Conservation (phyloP, 2,329 filamentous ascomycete genomes). For the Aspergillus sp. region DNA sequence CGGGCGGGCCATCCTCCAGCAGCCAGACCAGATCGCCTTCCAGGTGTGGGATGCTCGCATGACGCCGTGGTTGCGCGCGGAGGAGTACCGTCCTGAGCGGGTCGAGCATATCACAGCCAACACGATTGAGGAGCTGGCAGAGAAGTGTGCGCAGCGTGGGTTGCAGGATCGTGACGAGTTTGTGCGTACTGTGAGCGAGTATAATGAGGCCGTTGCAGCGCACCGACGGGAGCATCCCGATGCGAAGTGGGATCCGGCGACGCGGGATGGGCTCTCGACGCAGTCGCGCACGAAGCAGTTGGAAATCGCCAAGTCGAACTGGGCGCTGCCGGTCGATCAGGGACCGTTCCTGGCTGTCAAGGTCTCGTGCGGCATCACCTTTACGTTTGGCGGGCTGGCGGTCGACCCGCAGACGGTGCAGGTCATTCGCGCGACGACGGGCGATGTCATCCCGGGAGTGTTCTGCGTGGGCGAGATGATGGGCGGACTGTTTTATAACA, state of each 20-base stretch:
- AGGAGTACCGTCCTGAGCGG: constrained; percentile 62
- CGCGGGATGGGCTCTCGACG: constrained; percentile 62
- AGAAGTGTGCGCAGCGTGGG: constrained; percentile 47
- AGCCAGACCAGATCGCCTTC: constrained; percentile 59
- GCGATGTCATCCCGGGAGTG: constrained; percentile 51
- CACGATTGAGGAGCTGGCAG: constrained; percentile 56
- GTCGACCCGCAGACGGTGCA: constrained; percentile 54
- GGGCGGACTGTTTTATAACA: constrained; percentile 61
- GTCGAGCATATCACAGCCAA: constrained; percentile 52
- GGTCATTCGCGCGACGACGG: constrained; percentile 49
- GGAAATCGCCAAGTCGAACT: constrained; percentile 60
- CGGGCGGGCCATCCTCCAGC: constrained; percentile 59
- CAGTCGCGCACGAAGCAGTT: constrained; percentile 48
- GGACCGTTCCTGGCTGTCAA: constrained; percentile 62
- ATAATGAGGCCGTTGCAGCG: constrained; percentile 56
- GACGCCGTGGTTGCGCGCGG: constrained; percentile 53
- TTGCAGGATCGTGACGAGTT: constrained; percentile 49
- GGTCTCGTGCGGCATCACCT: constrained; percentile 64
- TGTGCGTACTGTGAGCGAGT: constrained; percentile 52
- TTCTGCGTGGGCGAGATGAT: constrained; percentile 66
- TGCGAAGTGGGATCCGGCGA: constrained; percentile 56
- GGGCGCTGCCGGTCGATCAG: constrained; percentile 58
- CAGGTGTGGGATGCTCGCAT: constrained; percentile 62
- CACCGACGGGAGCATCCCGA: constrained; percentile 46
- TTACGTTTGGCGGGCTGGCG: constrained; percentile 64